phyloP scores from a whole-genome alignment of 495 filamentous ascomycete genomes.

The Zalerion maritima region DNA sequence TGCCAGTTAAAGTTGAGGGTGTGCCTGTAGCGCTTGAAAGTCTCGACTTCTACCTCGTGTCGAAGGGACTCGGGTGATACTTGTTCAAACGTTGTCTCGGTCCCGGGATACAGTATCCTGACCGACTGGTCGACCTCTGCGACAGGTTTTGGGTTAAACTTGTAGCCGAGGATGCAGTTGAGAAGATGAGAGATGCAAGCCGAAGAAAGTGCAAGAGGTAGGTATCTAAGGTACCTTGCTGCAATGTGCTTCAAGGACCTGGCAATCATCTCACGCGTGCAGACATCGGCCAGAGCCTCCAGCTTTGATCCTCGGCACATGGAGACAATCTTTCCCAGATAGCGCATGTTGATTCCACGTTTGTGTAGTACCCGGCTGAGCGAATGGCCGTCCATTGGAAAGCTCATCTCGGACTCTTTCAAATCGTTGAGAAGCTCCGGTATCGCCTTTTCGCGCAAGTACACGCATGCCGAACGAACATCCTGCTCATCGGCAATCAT shows the following conservation, averaged over 20 bases:
- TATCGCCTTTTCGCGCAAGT: conserved; percentile 58
- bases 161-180: conserved; percentile 80
- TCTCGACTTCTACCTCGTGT: conserved; percentile 55
- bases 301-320: conserved; percentile 58
- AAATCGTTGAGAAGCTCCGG: conserved; percentile 64
- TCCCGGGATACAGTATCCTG: conserved; percentile 60
- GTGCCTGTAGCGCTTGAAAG: conserved; percentile 59
- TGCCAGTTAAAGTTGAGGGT: conserved; percentile 54
- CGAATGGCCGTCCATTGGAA: conserved; percentile 94
- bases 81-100: conserved; percentile 68
- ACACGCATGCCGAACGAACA: conserved; percentile 69
- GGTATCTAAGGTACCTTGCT: conserved; percentile 58
- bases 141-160: conserved; percentile 58
- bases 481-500: conserved; percentile 78
- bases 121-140: conserved; percentile 64
- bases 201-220: conserved; percentile 64
- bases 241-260: conserved; percentile 89
- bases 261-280: conserved; percentile 82
- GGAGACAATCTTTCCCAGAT: conserved; percentile 70
- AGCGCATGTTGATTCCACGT: conserved; percentile 92
- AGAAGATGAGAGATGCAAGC: conserved; percentile 74
- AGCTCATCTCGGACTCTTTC: conserved; percentile 82
- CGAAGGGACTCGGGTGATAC: conserved; percentile 58
- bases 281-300: conserved; percentile 57
- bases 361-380: conserved; percentile 84